phyloP scores from a whole-genome alignment of 192 early-diverging fungal species.

The Coemansia sp. region DNA sequence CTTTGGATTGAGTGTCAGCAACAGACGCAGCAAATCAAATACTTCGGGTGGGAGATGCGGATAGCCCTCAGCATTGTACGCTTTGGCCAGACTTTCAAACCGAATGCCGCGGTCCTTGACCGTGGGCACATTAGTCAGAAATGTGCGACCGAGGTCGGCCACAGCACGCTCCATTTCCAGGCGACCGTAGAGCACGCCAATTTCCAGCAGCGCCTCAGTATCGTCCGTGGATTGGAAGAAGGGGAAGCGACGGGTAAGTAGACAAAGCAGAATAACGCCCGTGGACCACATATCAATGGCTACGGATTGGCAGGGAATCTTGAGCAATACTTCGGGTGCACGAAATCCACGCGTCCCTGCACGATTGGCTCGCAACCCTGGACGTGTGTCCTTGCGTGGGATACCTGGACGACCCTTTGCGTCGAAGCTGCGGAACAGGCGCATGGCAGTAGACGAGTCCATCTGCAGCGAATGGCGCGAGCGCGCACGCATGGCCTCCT shows the following conservation, averaged over 20 bases:
- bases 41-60: constrained; percentile 42
- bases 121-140: constrained; percentile 49
- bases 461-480: constrained; percentile 44
- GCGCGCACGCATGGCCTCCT: constrained; percentile 29
- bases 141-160: constrained; percentile 52
- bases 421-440: constrained; percentile 47
- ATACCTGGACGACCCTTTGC: constrained; percentile 43
- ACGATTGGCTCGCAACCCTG: constrained; percentile 70
- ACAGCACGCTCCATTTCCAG: constrained; percentile 72
- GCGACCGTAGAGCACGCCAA: constrained; percentile 77
- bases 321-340: constrained; percentile 89
- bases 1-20: constrained; percentile 60
- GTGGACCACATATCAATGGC: constrained; percentile 92
- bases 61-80: constrained; percentile 44
- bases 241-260: constrained; percentile 80
- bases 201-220: constrained; percentile 79
- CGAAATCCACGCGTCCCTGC: constrained; percentile 93
- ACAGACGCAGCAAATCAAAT: constrained; percentile 62
- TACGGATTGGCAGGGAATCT: constrained; percentile 71
- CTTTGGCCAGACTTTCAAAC: constrained; percentile 51
- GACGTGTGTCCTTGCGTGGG: constrained; percentile 55
- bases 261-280: constrained; percentile 80
- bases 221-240: constrained; percentile 91
- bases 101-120: constrained; percentile 49
- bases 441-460: constrained; percentile 45